Evolutionary conservation across 352 stramenopile species (phyloP).

Genomic region (Thalassiosira mediterranea): DNA sequence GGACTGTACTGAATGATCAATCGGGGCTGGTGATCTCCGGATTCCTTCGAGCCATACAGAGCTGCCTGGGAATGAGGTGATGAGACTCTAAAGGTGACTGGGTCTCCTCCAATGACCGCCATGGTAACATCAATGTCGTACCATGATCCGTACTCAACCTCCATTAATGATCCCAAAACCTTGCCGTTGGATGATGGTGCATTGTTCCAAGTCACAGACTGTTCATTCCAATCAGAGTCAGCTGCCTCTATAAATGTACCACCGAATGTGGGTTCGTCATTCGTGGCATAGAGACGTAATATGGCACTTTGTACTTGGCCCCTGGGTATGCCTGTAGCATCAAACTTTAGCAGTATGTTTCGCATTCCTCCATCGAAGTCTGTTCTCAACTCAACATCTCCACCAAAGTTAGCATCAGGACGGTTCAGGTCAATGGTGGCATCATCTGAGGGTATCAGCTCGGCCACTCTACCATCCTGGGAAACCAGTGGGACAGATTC

Average conservation of each 20-base stretch:
- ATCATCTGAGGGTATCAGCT: constrained; percentile 24
- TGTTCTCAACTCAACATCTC: constrained; percentile 1
- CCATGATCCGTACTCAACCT: constrained; percentile 5
- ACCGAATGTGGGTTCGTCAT: constrained; percentile 14
- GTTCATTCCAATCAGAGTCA: constrained; percentile 15
- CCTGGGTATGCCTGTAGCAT: constrained; percentile 15
- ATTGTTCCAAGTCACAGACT: constrained; percentile 15
- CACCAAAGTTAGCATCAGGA: neutral
- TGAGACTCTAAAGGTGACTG: constrained; percentile 49
- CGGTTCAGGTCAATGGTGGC: neutral
- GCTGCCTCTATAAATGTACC: neutral
- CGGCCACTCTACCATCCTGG: constrained; percentile 36
- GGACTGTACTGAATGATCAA: constrained; percentile 46
- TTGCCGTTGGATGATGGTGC: neutral
- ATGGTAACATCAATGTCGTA: constrained; percentile 22
- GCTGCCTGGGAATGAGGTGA: constrained; percentile 41
- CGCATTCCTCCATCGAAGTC: constrained; percentile 15
- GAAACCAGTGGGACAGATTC: constrained; percentile 1
- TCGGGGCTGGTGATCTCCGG: constrained; percentile 25
- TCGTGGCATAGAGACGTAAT: constrained; percentile 46
- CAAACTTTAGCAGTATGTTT: neutral
- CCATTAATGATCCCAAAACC: constrained; percentile 2
- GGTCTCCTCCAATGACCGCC: constrained; percentile 20
- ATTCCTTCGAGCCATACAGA: constrained; percentile 52
- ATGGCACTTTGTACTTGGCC: constrained; percentile 46